Base-by-base conservation (phyloP, 805 yeast genomes). In the Priceomyces haplophilus region DNA sequence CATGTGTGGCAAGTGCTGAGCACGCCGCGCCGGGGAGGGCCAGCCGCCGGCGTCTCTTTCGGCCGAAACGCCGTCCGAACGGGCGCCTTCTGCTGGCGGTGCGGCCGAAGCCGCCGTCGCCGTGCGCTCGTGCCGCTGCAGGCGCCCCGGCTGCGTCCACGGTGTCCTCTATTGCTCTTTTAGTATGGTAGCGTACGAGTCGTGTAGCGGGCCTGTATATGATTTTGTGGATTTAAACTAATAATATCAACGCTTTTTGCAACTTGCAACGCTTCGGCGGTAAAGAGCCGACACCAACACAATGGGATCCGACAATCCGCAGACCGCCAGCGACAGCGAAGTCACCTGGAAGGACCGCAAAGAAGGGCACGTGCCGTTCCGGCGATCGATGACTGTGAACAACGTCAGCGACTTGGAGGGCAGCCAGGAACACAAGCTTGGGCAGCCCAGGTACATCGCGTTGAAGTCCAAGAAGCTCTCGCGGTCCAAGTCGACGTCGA, bases 1-100 rank as follows among this genome's bases (percentile, higher is more conserved):
- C 3, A 59, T 65, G 43, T 59, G 69, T 8, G 24, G 24, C 51
- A 64, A 61, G 54, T 64, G 69, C 41, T 36, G 13, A 36, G 7
- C 31, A 27, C n/a, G n/a, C 15, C 27, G 27, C 27, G 7, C n/a
- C n/a, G n/a, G n/a, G n/a, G n/a, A n/a, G n/a, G n/a, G n/a, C n/a
- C n/a, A 12, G 30, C 11, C 11, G 30, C 12, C 11, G 30, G 12
- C 10, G 30, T 25, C 10, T 25, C 30, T 25, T 25, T n/a, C n/a
- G n/a, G n/a, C n/a, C n/a, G n/a, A n/a, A n/a, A n/a, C n/a, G n/a
- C n/a, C n/a, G n/a, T n/a, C n/a, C n/a, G n/a, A n/a, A n/a, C n/a
- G n/a, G n/a, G n/a, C n/a, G n/a, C n/a, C n/a, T n/a, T n/a, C n/a
- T n/a, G n/a, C n/a, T n/a, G n/a, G n/a, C n/a, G n/a, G n/a, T n/a